Base-by-base conservation (phyloP, 306 rosid genomes). In the Parietaria judaica region DNA sequence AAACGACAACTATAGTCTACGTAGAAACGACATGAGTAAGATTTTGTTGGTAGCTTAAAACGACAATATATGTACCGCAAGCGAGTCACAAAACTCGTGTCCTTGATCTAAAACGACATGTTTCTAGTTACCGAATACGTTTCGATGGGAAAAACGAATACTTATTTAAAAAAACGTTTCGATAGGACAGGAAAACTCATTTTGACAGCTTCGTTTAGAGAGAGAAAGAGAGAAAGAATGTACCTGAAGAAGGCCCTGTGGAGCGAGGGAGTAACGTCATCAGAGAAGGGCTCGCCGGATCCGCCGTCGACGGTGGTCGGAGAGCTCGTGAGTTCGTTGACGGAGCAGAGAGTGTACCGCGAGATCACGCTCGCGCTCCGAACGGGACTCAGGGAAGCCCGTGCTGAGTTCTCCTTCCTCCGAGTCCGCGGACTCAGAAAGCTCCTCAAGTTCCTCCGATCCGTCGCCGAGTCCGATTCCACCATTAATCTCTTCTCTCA, bases 391-490 rank as follows among this genome's bases (percentile, higher is more conserved):
- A 75, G 88, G 36, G 92, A 91, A 31, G 95, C 89, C 4, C 70
- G 85, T 13, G 96, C 98, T 3, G 92, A 85, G 69, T 91, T 88
- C 83, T 88, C 96, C 0, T 88, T 91, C 54, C 90, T 91, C 68
- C 96, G 95, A 16, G 71, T 85, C 34, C 88, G 95, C 36, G 96
- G 95, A 51, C 95, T 88, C 60, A 86, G 85, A 38, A 73, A 80
- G 6, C 79, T 88, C 66, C 95, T 88, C 84, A 86, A 92, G 56
- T 92, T 86, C 71, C 94, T 92, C 50, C 83, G 84, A 49, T 83
- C 87, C 13, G 81, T 92, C 48, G 92, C 88, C 12, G 73, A 86
- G 55, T 84, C 98, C 37, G 82, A 83, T 43, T 67, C 76, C 5
- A 91, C 96, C 11, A 79, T 88, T 45, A 55, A 78, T 14, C 77